phyloP scores from a whole-genome alignment of 1,284 basidiomycete genomes.

The Sporisorium graminicola region DNA sequence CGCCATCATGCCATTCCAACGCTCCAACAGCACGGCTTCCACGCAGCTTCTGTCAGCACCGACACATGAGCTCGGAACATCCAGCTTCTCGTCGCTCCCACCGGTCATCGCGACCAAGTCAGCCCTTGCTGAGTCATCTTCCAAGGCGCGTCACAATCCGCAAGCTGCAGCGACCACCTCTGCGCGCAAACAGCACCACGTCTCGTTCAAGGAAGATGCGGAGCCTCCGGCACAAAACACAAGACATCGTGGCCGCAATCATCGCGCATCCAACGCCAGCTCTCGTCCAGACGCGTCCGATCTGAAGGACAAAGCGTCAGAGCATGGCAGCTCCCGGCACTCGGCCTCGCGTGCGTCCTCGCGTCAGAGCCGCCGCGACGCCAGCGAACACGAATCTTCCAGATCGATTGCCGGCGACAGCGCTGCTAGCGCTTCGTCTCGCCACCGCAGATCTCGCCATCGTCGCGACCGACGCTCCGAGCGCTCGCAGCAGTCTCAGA shows the following conservation, averaged over 20 bases:
- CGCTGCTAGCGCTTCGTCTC: conserved; percentile 27
- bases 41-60: conserved; percentile 24
- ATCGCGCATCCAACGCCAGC: conserved; percentile 18
- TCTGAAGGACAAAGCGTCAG: conserved; percentile 24
- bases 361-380: conserved; percentile 41
- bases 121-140: conserved; percentile 31
- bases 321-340: conserved; percentile 31
- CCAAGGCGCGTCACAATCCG: conserved; percentile 13
- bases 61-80: background rate
- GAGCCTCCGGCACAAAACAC: conserved; percentile 15
- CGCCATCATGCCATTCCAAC: conserved; percentile 33
- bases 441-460: conserved; percentile 19
- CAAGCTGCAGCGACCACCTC: conserved; percentile 6
- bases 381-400: conserved; percentile 34
- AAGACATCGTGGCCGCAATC: conserved; percentile 28
- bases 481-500: conserved; percentile 12
- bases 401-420: conserved; percentile 25
- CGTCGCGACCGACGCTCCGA: conserved; percentile 29
- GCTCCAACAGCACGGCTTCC: conserved; percentile 25
- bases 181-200: conserved; percentile 42
- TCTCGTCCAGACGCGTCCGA: conserved; percentile 21
- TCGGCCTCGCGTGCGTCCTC: conserved; percentile 37
- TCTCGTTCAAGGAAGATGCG: conserved; percentile 44
- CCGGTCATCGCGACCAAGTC: conserved; percentile 25
- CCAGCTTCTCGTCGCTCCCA: conserved; percentile 7